These are phyloP conservation scores for Cucurbitaria berberidis DNA, from an alignment of 2,329 filamentous ascomycete genomes.

Conservation along the genomic window DNA sequence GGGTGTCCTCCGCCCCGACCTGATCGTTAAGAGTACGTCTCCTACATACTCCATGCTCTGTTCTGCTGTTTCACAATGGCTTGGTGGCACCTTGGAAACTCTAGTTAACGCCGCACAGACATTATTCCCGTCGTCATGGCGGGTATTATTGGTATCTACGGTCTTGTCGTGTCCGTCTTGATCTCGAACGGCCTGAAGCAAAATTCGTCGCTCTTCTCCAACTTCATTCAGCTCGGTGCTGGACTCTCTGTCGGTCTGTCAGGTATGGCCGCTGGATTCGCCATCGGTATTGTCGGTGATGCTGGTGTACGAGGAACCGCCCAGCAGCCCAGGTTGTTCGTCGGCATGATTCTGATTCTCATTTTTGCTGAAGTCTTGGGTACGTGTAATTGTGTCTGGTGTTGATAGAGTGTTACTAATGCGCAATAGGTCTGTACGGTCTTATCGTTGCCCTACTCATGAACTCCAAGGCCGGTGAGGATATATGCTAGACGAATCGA, in stretches of 20 bases:
- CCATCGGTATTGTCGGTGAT: slow-evolving; percentile 69
- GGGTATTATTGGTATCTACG: slow-evolving; percentile 99
- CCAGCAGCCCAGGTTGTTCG: slow-evolving; percentile 84
- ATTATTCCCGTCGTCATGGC: slow-evolving; percentile 99
- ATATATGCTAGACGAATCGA: slow-evolving; percentile 20
- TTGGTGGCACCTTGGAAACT: not conserved
- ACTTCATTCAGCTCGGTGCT: slow-evolving; percentile 61
- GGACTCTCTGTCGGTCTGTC: slow-evolving; percentile 73
- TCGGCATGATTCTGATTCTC: slow-evolving; percentile 98
- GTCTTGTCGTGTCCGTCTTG: slow-evolving; percentile 60
- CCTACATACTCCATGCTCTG: not conserved
- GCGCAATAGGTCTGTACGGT: slow-evolving; percentile 84
- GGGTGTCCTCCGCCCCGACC: slow-evolving; percentile 95
- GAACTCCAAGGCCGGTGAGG: slow-evolving; percentile 80
- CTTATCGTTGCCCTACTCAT: slow-evolving; percentile 98
- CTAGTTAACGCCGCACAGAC: slow-evolving; percentile 62
- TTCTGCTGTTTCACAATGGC: not conserved
- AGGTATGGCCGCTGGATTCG: slow-evolving; percentile 89
- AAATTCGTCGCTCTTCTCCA: slow-evolving; percentile 55
- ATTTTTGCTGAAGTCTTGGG: slow-evolving; percentile 99
- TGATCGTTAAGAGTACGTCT: slow-evolving; percentile 97
- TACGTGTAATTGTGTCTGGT: slow-evolving; percentile 55
- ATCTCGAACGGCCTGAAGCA: slow-evolving; percentile 61
- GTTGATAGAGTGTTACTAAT: slow-evolving; percentile 7
- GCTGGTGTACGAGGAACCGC: slow-evolving; percentile 87